Conservation (phyloP, 2,329 filamentous ascomycete genomes). For the Trichoderma aggressivum region DNA sequence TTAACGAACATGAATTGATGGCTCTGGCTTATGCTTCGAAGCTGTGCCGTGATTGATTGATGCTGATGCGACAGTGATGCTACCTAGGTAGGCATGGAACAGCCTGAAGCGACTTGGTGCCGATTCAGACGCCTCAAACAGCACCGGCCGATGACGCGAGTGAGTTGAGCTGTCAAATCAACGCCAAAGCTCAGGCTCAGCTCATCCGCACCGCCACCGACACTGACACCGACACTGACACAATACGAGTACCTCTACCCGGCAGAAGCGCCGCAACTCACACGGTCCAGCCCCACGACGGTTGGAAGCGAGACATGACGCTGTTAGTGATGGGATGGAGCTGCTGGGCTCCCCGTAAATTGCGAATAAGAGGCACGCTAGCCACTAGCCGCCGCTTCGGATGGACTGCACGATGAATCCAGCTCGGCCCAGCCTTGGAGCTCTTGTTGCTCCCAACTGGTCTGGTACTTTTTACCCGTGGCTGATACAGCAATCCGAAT, state of each 20-base stretch:
- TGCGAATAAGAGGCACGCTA: not conserved
- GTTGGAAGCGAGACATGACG: not conserved
- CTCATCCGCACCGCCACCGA: not conserved
- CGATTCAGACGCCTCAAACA: not conserved
- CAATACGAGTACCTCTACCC: not conserved
- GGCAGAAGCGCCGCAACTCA: not conserved
- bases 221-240: not conserved
- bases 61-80: not conserved
- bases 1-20: not conserved
- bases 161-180: no score
- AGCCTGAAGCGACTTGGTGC: not conserved
- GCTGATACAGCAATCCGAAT: constrained; percentile 1
- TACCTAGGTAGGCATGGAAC: not conserved
- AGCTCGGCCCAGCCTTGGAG: not conserved
- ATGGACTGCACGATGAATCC: constrained; percentile 1
- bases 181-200: no score
- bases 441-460: not conserved
- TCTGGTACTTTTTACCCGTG: not conserved
- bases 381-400: constrained; percentile 8
- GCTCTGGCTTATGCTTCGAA: not conserved
- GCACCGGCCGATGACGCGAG: not conserved
- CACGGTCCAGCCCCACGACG: not conserved
- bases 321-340: not conserved
- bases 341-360: not conserved
- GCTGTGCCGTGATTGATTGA: not conserved